Base-by-base conservation (phyloP, 805 yeast genomes). In the Spencermartinsiella europaea region DNA sequence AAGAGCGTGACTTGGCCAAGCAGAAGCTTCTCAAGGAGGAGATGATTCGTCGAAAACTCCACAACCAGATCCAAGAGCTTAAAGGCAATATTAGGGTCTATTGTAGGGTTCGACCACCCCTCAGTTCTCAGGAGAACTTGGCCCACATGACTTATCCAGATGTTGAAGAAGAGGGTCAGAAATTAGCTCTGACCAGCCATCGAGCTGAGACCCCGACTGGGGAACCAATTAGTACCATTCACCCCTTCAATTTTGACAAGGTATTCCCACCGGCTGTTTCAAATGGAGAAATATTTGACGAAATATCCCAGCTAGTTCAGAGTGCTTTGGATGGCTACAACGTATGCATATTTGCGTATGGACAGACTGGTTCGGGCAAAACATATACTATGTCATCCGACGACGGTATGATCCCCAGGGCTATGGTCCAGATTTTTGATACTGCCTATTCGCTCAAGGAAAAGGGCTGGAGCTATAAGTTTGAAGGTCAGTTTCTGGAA, bases 321-420 rank as follows among this genome's bases (percentile, higher is more conserved):
- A 87, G 76, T 69, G 80, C 95, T 0, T 63, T 90, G 12, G 95
- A 91, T 65, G 99, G 99, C 0, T 81, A 73, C 59, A 88, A 88
- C 56, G 96, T 89, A 2, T 89, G 97, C 64, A 86, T 93, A 1
- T 88, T 91, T 69, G 95, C 98, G 0, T 91, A 93, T 63, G 99
- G 99, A 1, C 99, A 91, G 65, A 93, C 99, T 0, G 96, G 93
- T 0, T 83, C 97, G 0, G 99, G 99, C 2, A 91, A 91, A 62
- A 91, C 98, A 0, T 82, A 67, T 62, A 93, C 99, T 0, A 93
- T 91, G 98, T 76, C 89, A 1, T 68, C 74, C 21, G 58, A 64
- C 1, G 83, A 83, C 58, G 98, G 99, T 14, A 78, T 91, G 70
- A 87, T 89, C 28, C 88, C 95, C 1, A 70, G 77, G 15, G 84